Base-by-base conservation (phyloP, 2,329 filamentous ascomycete genomes). In the Helicocarpus griseus region DNA sequence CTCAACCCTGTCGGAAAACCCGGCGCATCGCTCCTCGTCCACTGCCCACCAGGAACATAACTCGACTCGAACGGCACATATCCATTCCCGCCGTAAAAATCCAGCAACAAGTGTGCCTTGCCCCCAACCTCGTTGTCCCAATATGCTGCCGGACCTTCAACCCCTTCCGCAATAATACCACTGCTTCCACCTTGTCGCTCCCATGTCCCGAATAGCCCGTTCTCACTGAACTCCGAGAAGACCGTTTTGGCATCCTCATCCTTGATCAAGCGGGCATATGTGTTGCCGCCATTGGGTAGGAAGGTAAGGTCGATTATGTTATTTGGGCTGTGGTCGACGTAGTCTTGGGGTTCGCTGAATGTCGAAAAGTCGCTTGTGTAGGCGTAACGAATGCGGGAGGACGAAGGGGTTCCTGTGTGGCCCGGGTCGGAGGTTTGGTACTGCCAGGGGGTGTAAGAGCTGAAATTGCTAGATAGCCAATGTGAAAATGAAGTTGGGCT, bases 241-340 rank as follows among this genome's bases (percentile, higher is more conserved):
- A 80, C 76, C 0, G 69, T 73, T 55, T 77, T 77, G 2, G 65
- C 70, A 1, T 71, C 69, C 59, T 80, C 77, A 61, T 80, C 75
- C 56, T 80, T 80, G 63, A 80, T 67, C 63, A 80, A 80, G 41
- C 77, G 72, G 5, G 76, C 66, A 48, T 75, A 80, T n/a, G 66
- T 66, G 45, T 64, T 64, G 31, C 57, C 57, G 13, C 72, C 70
- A 1, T 77, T 62, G 1, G 71, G 65, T 3, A 79, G 66, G 62
- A 84, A 76, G 57, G 80, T 77, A n/a, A 83, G 67, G 57, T 79
- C 77, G 58, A 79, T 80, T 48, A 77, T 68, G 52, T 74, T 69
- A 48, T 69, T 76, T 0, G 73, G 71, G 1, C 67, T 62, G 40
- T 71, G 67, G 61, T 77, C 70, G 60, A 79, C 73, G 57, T 77